phyloP scores from a whole-genome alignment of 345 rosid genomes.

The Gossypium ekmanianum region DNA sequence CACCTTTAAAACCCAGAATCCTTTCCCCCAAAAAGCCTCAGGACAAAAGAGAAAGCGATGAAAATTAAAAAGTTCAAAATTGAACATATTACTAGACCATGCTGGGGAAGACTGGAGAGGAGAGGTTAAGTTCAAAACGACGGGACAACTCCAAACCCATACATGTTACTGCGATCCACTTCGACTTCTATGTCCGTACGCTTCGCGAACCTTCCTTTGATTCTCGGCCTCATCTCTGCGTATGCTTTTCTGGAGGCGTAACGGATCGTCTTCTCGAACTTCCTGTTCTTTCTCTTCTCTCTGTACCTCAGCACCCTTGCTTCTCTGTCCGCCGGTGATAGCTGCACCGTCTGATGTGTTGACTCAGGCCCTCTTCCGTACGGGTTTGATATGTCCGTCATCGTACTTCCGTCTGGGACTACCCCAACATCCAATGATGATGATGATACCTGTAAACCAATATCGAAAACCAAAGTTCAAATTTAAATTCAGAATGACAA shows the following conservation, averaged over 20 bases:
- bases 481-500: neutral
- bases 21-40: neutral
- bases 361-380: constrained; percentile 46
- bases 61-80: neutral
- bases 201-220: constrained; percentile 90
- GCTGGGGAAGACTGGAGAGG: neutral
- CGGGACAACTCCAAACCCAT: constrained; percentile 77
- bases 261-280: constrained; percentile 94
- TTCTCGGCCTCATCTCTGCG: constrained; percentile 86
- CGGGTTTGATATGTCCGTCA: constrained; percentile 59
- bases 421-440: constrained; percentile 88
- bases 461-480: neutral
- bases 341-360: constrained; percentile 44
- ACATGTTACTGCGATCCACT: constrained; percentile 38
- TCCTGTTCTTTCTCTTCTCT: constrained; percentile 93
- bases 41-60: neutral
- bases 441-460: constrained; percentile 60
- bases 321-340: constrained; percentile 78
- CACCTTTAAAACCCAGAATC: neutral
- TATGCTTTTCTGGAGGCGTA: constrained; percentile 92
- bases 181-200: constrained; percentile 41
- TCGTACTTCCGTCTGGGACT: constrained; percentile 76
- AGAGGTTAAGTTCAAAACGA: constrained; percentile 36
- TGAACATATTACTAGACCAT: neutral
- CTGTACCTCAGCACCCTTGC: constrained; percentile 95